These are phyloP conservation scores for Globisporangium nunn DNA, from an alignment of 352 stramenopile species.

Conservation along the genomic window DNA sequence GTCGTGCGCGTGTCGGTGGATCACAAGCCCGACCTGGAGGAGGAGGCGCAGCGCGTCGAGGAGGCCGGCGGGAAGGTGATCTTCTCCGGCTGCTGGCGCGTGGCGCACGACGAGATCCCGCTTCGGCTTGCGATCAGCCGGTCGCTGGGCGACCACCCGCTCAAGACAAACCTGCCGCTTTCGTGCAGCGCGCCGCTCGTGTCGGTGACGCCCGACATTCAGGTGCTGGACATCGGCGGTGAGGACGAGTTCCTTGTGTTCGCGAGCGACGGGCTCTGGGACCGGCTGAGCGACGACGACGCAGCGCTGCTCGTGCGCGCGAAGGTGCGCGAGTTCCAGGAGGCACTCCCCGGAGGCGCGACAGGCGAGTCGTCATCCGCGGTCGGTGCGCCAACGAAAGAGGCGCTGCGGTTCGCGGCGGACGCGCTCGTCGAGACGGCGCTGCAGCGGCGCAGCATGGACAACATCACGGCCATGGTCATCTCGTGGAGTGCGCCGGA, in stretches of 20 bases:
- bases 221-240: conserved; percentile 51
- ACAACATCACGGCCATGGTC: conserved; percentile 82
- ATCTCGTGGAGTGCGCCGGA: conserved; percentile 36
- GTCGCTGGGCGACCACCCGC: conserved; percentile 69
- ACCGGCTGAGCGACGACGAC: conserved; percentile 66
- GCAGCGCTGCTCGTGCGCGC: conserved; percentile 45
- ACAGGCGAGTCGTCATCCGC: not conserved
- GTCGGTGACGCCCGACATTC: conserved; percentile 64
- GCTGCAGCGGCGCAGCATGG: conserved; percentile 61
- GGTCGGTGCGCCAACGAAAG: conserved; percentile 24
- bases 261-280: conserved; percentile 74
- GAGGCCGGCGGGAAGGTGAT: conserved; percentile 71
- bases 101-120: conserved; percentile 67
- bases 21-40: conserved; percentile 68
- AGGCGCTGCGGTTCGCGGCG: conserved; percentile 48
- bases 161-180: conserved; percentile 56
- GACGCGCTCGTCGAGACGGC: conserved; percentile 62
- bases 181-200: conserved; percentile 61
- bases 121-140: conserved; percentile 70
- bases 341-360: not conserved
- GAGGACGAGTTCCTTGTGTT: conserved; percentile 60
- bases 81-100: conserved; percentile 76
- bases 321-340: conserved; percentile 33
- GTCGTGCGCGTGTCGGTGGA: conserved; percentile 64
- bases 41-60: conserved; percentile 51